A percentile compares a stretch with the other conserved stretches of the same genome.
These are phyloP conservation scores for Neurospora sp. DNA, from an alignment of 495 filamentous ascomycete species.

Conservation along the genomic window DNA sequence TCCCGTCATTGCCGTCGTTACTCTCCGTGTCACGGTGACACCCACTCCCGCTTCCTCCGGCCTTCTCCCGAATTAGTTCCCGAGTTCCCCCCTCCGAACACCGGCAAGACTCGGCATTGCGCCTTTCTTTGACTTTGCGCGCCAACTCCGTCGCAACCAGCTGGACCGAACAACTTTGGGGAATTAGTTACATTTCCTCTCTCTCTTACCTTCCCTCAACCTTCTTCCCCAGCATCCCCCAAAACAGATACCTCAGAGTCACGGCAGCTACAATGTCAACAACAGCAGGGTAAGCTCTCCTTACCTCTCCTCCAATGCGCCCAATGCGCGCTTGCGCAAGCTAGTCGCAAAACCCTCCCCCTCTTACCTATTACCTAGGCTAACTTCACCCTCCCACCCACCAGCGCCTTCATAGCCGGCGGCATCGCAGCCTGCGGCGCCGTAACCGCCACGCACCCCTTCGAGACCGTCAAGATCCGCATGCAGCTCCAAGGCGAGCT, in stretches of 20 bases:
- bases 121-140: slow-evolving; percentile 1
- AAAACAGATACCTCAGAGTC: not conserved
- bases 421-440: slow-evolving; percentile 95
- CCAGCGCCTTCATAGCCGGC: slow-evolving; percentile 75
- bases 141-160: not conserved
- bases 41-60: not conserved
- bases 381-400: slow-evolving; percentile 8
- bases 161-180: not conserved
- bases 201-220: not conserved
- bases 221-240: not conserved
- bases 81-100: not conserved
- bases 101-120: slow-evolving; percentile 5
- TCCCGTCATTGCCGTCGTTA: not conserved
- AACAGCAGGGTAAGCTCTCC: slow-evolving; percentile 31
- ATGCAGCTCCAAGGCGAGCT: slow-evolving; percentile 96
- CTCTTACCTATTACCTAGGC: slow-evolving; percentile 3
- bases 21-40: not conserved
- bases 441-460: slow-evolving; percentile 94
- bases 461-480: slow-evolving; percentile 98
- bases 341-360: not conserved
- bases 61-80: not conserved
- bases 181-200: not conserved
- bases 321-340: not conserved
- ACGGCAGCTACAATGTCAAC: slow-evolving; percentile 28
- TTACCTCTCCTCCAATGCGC: not conserved